Conservation (phyloP, 1,284 basidiomycete species). For the Gastroboletus turbinatus region DNA sequence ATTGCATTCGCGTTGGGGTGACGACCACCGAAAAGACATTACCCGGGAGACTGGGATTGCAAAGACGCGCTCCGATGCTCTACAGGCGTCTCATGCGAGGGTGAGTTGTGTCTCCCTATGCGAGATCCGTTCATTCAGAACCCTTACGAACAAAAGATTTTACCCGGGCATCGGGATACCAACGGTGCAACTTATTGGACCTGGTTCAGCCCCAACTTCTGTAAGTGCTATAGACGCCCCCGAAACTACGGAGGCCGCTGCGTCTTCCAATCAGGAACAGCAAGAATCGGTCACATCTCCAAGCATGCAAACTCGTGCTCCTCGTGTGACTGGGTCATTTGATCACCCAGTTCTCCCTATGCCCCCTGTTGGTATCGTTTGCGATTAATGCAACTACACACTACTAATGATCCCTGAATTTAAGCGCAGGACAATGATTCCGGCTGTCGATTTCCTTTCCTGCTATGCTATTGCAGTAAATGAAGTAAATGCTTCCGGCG, state of each 20-base stretch:
- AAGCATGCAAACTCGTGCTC: conserved; percentile 34
- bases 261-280: conserved; percentile 8
- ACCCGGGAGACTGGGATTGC: conserved; percentile 82
- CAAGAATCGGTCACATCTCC: neutral
- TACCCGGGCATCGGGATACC: conserved; percentile 61
- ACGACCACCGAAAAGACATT: conserved; percentile 75
- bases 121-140: neutral
- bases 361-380: conserved; percentile 60
- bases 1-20: conserved; percentile 88
- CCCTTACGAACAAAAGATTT: conserved; percentile 38
- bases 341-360: conserved; percentile 83
- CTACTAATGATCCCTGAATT: conserved; percentile 10
- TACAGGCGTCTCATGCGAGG: conserved; percentile 89
- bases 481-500: conserved; percentile 89
- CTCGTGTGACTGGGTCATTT: conserved; percentile 72
- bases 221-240: conserved; percentile 43
- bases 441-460: conserved; percentile 91
- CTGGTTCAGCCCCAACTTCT: conserved; percentile 33
- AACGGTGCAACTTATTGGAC: conserved; percentile 45
- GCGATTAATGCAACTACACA: neutral
- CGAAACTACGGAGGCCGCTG: conserved; percentile 23
- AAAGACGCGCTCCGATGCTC: conserved; percentile 80
- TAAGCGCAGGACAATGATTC: conserved; percentile 82
- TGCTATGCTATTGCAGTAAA: conserved; percentile 93
- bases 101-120: conserved; percentile 37